These are phyloP conservation scores for Limnanthes douglasii DNA, from an alignment of 345 rosid species.

Conservation along the genomic window DNA sequence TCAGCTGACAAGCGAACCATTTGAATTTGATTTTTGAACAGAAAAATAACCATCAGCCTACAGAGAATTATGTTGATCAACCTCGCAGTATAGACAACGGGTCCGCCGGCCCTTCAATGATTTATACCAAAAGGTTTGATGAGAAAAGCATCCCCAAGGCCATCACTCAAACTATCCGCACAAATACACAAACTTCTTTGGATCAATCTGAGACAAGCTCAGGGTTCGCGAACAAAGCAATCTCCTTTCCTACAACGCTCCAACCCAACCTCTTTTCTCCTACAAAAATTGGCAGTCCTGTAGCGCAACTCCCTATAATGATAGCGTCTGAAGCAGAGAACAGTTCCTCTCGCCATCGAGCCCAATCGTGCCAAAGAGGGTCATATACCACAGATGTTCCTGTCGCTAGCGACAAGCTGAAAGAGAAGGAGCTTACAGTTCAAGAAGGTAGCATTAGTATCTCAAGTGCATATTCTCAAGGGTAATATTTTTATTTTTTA, in stretches of 20 bases:
- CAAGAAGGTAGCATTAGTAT: conserved; percentile 73
- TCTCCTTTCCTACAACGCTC: conserved; percentile 43
- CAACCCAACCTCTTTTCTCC: conserved; percentile 36
- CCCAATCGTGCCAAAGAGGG: conserved; percentile 14
- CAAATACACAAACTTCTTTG: conserved; percentile 18
- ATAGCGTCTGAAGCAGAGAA: conserved; percentile 22
- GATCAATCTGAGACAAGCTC: conserved; percentile 35
- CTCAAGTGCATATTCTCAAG: conserved; percentile 76
- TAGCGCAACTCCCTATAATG: conserved; percentile 22
- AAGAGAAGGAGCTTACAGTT: conserved; percentile 32
- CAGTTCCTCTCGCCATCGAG: conserved; percentile 16
- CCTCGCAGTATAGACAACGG: conserved; percentile 14
- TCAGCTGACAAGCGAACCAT: too few relatives aligned
- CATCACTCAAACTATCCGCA: conserved; percentile 20
- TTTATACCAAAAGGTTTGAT: conserved; percentile 34
- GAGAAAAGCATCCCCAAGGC: conserved; percentile 27
- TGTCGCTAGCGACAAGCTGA: conserved; percentile 27
- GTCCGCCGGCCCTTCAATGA: conserved; percentile 21
- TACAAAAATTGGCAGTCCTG: conserved; percentile 17
- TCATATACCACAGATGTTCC: conserved; percentile 15
- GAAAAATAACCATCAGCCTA: conserved; percentile 32
- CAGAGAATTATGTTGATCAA: conserved; percentile 33
- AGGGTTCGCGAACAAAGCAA: conserved; percentile 17
- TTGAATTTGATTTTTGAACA: conserved; percentile 11
- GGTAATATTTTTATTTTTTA: conserved; percentile 31